Percentiles rank a stretch among this genome's conserved stretches.
Conservation (phyloP, 1,139 yeast species). For the Lodderomyces jiufengensis region DNA sequence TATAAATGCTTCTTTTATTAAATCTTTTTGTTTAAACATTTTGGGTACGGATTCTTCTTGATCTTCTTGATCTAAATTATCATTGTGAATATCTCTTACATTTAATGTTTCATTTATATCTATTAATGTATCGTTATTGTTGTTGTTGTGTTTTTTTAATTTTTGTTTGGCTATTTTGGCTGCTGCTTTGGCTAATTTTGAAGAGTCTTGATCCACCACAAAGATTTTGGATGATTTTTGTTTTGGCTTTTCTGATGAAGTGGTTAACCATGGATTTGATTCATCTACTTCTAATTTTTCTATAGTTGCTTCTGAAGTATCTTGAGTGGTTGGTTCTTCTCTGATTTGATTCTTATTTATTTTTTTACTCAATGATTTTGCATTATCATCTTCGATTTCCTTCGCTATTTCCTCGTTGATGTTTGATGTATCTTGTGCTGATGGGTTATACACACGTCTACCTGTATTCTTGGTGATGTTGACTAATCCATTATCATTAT, state of each 20-base stretch:
- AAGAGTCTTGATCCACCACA: slow-evolving; percentile 56
- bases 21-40: slow-evolving; percentile 74
- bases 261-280: slow-evolving; percentile 70
- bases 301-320: slow-evolving; percentile 6
- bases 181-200: slow-evolving; percentile 51
- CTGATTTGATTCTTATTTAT: slow-evolving; percentile 26
- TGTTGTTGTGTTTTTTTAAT: slow-evolving; percentile 35
- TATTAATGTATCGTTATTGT: slow-evolving; percentile 40
- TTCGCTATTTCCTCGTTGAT: slow-evolving; percentile 38
- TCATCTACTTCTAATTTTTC: slow-evolving; percentile 21
- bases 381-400: slow-evolving; percentile 56
- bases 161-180: slow-evolving; percentile 49
- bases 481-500: slow-evolving; percentile 31
- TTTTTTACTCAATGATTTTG: slow-evolving; percentile 42
- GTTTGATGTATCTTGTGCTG: slow-evolving; percentile 46
- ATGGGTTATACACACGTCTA: slow-evolving; percentile 79
- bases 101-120: slow-evolving; percentile 46
- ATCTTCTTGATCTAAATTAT: slow-evolving; percentile 32
- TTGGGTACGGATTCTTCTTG: slow-evolving; percentile 33
- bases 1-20: slow-evolving; percentile 90
- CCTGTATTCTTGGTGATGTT: slow-evolving; percentile 65
- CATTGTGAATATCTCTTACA: slow-evolving; percentile 21
- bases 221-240: slow-evolving; percentile 52
- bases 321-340: slow-evolving; percentile 3
- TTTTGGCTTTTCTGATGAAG: slow-evolving; percentile 27